Base-by-base conservation (phyloP, 768 basidiomycete species). In the Phylloporus arenicola region DNA sequence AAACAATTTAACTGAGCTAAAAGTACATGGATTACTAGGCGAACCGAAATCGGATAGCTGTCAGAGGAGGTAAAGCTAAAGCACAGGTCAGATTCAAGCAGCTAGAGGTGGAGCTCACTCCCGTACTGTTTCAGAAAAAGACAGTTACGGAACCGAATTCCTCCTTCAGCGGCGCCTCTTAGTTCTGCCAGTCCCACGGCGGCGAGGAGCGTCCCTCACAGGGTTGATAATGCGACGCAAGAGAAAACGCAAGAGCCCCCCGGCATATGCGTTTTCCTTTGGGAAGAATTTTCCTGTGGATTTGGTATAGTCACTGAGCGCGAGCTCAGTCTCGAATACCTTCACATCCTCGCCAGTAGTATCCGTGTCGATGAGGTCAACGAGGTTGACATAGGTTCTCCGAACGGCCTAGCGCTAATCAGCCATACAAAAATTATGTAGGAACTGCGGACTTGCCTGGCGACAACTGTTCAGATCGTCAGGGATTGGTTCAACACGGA, bases 341-440 rank as follows among this genome's bases (percentile, higher is more conserved):
- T 22, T 10, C 0, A 58, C 48, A 0, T 50, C 33, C 1, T 40
- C 10, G 0, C 52, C 56, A 3, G 59, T 58, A 0, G 6, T 31
- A 9, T 57, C 20, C 1, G 29, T 43, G 29, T 60, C 57, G 10
- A 58, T 54, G 16, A 59, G 58, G 24, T 60, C 59, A 24, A 60
- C 59, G 12, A 60, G 59, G 4, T 60, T 61, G 13, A 58, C 52
- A 2, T 43, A 16, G 0, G 43, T 55, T 0, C 14, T 22, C 0
- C 43, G 17, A 12, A 60, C 19, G 0, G 50, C 52, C 58, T 60
- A 9, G 10, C n/a, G 19, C 11, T 7, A 37, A 2, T 10, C 10
- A 35, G n/a, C 17, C 37, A 11, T 19, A 37, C 34, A 7, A 35
- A 17, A 3, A 17, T 19, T n/a, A 30, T n/a, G n/a, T n/a, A 29